Conservation (phyloP, 495 filamentous ascomycete species). For the Penicillium maclennaniae region DNA sequence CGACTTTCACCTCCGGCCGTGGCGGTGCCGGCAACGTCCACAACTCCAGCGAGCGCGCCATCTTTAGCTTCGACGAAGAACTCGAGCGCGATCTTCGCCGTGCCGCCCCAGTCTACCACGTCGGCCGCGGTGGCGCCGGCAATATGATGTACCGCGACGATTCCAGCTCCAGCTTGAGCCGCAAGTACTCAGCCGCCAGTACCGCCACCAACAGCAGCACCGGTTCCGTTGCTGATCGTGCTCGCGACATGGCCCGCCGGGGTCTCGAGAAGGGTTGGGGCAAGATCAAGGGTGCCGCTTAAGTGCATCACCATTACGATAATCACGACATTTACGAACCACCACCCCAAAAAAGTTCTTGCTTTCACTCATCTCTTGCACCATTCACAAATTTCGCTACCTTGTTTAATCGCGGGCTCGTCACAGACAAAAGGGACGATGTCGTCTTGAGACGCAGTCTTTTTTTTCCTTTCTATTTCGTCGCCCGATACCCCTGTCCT, state of each 20-base stretch:
- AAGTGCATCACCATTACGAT: slow-evolving; percentile 18
- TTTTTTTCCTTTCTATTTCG: neutral
- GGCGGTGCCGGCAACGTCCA: slow-evolving; percentile 90
- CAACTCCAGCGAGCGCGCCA: slow-evolving; percentile 58
- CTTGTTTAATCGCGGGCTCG: slow-evolving; percentile 12
- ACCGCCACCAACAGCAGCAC: slow-evolving; percentile 36
- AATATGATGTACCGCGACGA: slow-evolving; percentile 59
- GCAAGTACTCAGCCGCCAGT: slow-evolving; percentile 40
- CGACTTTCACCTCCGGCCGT: slow-evolving; percentile 70
- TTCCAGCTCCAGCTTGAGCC: slow-evolving; percentile 27
- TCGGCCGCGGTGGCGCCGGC: slow-evolving; percentile 85
- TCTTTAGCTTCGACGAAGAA: slow-evolving; percentile 92
- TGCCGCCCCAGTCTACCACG: slow-evolving; percentile 67
- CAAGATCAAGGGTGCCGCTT: slow-evolving; percentile 41
- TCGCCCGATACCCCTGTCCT: slow-evolving; percentile 14
- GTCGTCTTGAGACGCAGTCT: neutral
- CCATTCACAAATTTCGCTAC: neutral
- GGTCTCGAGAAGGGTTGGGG: slow-evolving; percentile 45
- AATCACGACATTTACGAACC: slow-evolving; percentile 30
- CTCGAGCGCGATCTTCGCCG: slow-evolving; percentile 64
- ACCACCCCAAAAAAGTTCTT: slow-evolving; percentile 29
- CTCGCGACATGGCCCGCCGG: slow-evolving; percentile 38
- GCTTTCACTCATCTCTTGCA: slow-evolving; percentile 4
- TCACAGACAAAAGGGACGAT: neutral
- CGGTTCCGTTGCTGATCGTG: slow-evolving; percentile 37